Evolutionary conservation across 345 rosid species (phyloP).

Genomic region (Syzygium oleosum): DNA sequence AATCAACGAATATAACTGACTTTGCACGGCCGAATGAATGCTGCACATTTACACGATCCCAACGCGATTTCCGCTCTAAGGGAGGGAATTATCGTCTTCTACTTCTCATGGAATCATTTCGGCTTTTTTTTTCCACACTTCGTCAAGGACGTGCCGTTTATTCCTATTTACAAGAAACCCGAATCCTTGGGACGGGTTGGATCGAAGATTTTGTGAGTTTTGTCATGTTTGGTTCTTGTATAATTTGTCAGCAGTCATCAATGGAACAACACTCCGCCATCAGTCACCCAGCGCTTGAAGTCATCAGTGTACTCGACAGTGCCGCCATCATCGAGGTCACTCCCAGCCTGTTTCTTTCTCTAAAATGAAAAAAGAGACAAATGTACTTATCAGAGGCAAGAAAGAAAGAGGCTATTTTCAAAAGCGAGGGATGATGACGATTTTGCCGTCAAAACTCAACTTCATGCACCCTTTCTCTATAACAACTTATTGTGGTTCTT

Average conservation of each 20-base stretch:
- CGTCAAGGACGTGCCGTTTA: background rate
- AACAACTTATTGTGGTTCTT: background rate
- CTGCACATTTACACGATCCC: background rate
- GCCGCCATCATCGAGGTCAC: background rate
- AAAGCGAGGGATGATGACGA: background rate
- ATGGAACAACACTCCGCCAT: constrained; percentile 35
- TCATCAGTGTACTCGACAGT: constrained; percentile 23
- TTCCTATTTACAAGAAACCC: background rate
- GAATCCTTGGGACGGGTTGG: constrained; percentile 36
- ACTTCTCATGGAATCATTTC: background rate
- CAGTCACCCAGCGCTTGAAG: constrained; percentile 52
- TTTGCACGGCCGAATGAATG: background rate
- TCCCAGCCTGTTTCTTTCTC: background rate
- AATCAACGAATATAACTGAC: background rate
- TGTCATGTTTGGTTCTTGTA: background rate
- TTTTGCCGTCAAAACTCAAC: background rate
- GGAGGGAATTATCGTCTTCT: background rate
- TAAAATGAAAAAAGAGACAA: background rate
- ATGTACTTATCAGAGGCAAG: background rate
- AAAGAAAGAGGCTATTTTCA: background rate
- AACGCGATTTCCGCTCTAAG: background rate
- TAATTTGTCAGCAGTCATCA: constrained; percentile 5
- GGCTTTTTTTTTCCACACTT: background rate
- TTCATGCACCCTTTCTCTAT: constrained; percentile 18
- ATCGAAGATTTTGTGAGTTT: constrained; percentile 1